Evolutionary conservation across 169 alveolate genomes (phyloP).

Genomic region (Plasmodium ovale): DNA sequence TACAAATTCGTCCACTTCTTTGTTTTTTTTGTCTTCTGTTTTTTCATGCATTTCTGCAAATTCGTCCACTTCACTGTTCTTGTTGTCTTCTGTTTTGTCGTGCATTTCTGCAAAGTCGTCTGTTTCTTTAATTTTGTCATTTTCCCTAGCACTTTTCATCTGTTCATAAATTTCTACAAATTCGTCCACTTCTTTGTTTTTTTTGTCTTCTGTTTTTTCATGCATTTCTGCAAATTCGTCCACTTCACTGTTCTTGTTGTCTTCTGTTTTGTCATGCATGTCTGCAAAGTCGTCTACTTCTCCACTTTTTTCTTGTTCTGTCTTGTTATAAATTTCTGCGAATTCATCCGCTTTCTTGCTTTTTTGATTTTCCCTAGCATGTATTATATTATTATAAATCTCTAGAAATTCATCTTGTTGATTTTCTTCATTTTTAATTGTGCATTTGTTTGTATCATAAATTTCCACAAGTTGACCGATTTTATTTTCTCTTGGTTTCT

Average conservation of each 20-base stretch:
- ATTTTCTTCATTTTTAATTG: not conserved
- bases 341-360: constrained; percentile 2
- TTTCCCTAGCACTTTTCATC: constrained; percentile 5
- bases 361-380: not conserved
- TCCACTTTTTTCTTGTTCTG: not conserved
- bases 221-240: constrained; percentile 28
- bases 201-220: constrained; percentile 22
- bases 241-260: not conserved
- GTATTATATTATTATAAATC: constrained; percentile 2
- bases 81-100: not conserved
- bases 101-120: constrained; percentile 37
- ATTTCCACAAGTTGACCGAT: constrained; percentile 38
- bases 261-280: constrained; percentile 12
- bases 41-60: constrained; percentile 4
- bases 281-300: not conserved
- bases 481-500: constrained; percentile 7
- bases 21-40: not conserved
- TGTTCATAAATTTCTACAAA: constrained; percentile 37
- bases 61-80: not conserved
- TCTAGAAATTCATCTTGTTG: constrained; percentile 52
- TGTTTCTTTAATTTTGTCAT: not conserved
- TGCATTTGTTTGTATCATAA: constrained; percentile 14
- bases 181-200: constrained; percentile 23
- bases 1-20: not conserved
- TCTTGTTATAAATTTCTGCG: constrained; percentile 32